Evolutionary conservation across 208 protist species (phyloP), one percentile per base, ranked within the genome.

Genomic region (Sergeia podlipaevii): DNA sequence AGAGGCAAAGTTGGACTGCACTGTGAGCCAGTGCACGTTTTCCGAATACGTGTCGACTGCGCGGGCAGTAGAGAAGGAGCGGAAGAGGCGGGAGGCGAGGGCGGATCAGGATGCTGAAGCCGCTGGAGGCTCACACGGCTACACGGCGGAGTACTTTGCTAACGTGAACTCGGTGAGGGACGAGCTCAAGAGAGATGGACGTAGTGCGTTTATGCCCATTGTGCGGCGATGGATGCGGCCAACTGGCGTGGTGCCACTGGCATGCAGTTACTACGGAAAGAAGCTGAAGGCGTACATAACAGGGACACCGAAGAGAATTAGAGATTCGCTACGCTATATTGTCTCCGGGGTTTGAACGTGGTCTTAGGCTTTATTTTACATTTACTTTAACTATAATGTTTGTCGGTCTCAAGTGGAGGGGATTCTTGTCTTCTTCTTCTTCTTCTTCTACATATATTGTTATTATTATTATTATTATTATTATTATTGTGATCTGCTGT

Each of bases 141-240:
- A 83, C 60, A 87, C 73, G 5, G 58, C 68, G 10, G 73, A 70
- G 20, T 79, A 91, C 64, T 91, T 91, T 65, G 70, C 70, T 1
- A 43, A 62, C 8, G 44, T 74, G 30, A 42, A 59, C 43, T 30
- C 28, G 18, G 65, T 39, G 24, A 54, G 36, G 21, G 62, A 41
- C 15, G 21, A 39, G 8, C 37, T 58, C 13, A 29, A 24, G 18
- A 54, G 68, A n/a, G 53, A 46, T 1, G 27, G n/a, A 27, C n/a
- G 2, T 0, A 20, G 10, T 13, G 30, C 11, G 20, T 21, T 58
- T 44, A 27, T 23, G 45, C 11, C 18, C 58, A 36, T 4, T 36
- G 48, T 11, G 48, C 48, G 8, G 13, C 20, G n/a, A 23, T 45
- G 18, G 38, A 45, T 4, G 36, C 24, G 38, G 38, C 51, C 7